Base-by-base conservation (phyloP, 2,329 filamentous ascomycete species). In the Aspergillus jensenii region DNA sequence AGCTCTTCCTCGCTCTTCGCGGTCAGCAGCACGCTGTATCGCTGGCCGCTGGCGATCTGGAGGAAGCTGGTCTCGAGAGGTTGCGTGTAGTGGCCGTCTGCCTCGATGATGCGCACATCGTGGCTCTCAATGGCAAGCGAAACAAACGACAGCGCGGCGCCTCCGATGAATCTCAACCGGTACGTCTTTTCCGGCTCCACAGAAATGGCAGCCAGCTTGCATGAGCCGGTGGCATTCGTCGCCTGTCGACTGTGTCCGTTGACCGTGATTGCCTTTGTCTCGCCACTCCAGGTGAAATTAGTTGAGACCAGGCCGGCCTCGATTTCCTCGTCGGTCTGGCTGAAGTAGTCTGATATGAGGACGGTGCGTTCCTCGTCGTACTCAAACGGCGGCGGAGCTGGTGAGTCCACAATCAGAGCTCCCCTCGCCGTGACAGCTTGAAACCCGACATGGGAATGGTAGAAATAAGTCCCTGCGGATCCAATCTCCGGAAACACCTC, bases 401-500 rank as follows among this genome's bases (percentile, higher is more conserved):
- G 66, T 49, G 84, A 81, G 57, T 83, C 80, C n/a, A 90, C 80
- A 46, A 87, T 83, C 35, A 90, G 65, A 0, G 82, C 73, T 0
- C 87, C 87, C 6, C 79, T 71, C 0, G 83, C 84, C 14, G 84
- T 84, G 35, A 83, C 71, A 0, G 83, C 82, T 66, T 89, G 86
- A 58, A 88, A 83, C 0, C 80, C 85, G 15, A 89, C 78, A 60
- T 89, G 87, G 0, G 86, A 88, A 66, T 89, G 87, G 65, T 89
- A 89, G 67, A 87, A 88, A 66, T 88, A 89, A 0, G 85, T 85
- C 4, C 87, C 87, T 0, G 84, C 81, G 54, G 84, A 80, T 6
- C 80, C 81, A 1, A 68, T 44, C 3, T 81, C 71, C 0, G 84
- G 80, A 15, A 78, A 78, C 3, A 89, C 72, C 65, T 89, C 85